Conservation (phyloP, 2,329 filamentous ascomycete species). For the Hypoxylon sp. region DNA sequence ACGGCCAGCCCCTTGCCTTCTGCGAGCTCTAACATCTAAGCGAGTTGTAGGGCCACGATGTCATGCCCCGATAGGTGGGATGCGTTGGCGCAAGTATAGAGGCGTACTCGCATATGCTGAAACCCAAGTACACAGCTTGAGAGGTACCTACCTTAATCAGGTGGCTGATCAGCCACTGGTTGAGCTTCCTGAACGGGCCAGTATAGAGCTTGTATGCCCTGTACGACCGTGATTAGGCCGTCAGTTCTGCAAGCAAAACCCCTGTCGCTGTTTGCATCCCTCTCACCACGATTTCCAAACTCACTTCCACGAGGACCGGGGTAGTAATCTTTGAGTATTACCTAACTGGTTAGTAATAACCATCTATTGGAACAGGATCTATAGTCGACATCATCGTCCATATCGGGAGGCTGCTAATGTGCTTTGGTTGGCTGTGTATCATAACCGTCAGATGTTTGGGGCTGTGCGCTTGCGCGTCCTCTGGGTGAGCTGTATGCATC, state of each 20-base stretch:
- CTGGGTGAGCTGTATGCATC: conserved; percentile 7
- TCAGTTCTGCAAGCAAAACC: background rate
- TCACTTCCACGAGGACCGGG: background rate
- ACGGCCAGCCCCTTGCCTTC: background rate
- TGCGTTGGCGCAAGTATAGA: background rate
- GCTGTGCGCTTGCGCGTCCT: conserved; percentile 30
- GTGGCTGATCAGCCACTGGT: background rate
- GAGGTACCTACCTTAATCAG: no score
- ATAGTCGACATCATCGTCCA: conserved; percentile 6
- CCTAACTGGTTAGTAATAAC: conserved; percentile 7
- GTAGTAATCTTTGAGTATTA: background rate
- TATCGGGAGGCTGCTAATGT: conserved; percentile 3
- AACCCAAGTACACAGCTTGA: background rate
- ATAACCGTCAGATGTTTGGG: conserved; percentile 7
- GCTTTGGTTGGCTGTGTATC: conserved; percentile 3
- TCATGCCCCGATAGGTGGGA: background rate
- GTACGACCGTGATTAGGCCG: background rate
- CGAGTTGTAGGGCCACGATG: background rate
- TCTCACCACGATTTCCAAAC: background rate
- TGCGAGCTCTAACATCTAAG: background rate
- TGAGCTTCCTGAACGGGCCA: background rate
- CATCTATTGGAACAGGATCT: background rate
- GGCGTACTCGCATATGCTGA: background rate
- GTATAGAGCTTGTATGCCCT: background rate
- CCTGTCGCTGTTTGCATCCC: background rate